Conservation (phyloP, 345 rosid species). For the Camelina hispida region DNA sequence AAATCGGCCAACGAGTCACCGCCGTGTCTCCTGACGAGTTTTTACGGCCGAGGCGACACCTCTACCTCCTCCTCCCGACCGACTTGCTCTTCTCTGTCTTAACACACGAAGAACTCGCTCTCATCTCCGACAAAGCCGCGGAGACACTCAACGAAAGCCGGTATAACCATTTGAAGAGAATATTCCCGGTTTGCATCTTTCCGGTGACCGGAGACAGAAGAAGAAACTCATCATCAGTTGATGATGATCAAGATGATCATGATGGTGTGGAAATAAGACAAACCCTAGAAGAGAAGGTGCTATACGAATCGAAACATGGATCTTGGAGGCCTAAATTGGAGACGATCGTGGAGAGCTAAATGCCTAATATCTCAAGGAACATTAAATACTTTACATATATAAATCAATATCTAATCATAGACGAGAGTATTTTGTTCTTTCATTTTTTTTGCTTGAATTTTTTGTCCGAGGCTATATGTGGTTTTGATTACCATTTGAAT, state of each 20-base stretch:
- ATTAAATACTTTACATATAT: neutral
- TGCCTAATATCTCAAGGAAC: conserved; percentile 10
- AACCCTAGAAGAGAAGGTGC: conserved; percentile 36
- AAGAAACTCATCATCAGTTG: conserved; percentile 32
- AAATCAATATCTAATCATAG: conserved; percentile 6
- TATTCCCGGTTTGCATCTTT: conserved; percentile 46
- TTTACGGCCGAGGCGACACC: conserved; percentile 41
- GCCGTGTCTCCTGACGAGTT: conserved; percentile 29
- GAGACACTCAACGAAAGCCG: conserved; percentile 37
- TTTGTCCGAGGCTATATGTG: conserved; percentile 35
- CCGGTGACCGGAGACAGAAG: conserved; percentile 32
- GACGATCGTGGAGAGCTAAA: conserved; percentile 47
- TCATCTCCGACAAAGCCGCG: conserved; percentile 41
- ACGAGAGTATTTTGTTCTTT: conserved; percentile 12
- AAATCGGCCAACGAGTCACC: conserved; percentile 41
- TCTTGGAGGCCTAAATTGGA: conserved; percentile 48
- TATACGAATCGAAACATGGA: conserved; percentile 38
- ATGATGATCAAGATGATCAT: conserved; percentile 23
- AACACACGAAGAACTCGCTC: conserved; percentile 45
- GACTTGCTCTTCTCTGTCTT: conserved; percentile 48
- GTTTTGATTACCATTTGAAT: neutral
- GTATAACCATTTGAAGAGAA: conserved; percentile 43
- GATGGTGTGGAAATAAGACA: conserved; percentile 35
- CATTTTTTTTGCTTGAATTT: neutral
- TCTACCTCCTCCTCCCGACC: conserved; percentile 42